Conservation (phyloP, 176 grass and related monocot genomes). For the Eragrostis curvula region DNA sequence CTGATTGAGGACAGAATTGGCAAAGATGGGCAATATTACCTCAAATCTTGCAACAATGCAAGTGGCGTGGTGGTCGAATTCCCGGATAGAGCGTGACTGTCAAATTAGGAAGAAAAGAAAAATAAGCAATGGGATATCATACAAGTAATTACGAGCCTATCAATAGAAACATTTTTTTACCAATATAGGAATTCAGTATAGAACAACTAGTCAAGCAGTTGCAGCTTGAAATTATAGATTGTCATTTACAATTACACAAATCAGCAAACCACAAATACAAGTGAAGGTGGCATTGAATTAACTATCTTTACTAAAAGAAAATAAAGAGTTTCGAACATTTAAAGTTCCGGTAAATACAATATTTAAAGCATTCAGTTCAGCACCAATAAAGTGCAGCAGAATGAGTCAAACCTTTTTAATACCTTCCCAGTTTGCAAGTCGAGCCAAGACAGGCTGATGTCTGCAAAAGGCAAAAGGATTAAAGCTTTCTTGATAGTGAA, state of each 20-base stretch:
- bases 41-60: slow-evolving; percentile 83
- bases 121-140: slow-evolving; percentile 24
- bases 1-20: slow-evolving; percentile 32
- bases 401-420: slow-evolving; percentile 75
- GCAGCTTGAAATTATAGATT: slow-evolving; percentile 9
- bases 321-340: not conserved
- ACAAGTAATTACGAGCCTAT: slow-evolving; percentile 21
- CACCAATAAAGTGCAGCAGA: slow-evolving; percentile 27
- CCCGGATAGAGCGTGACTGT: slow-evolving; percentile 85
- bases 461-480: slow-evolving; percentile 51
- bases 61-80: slow-evolving; percentile 94
- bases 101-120: slow-evolving; percentile 43
- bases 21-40: slow-evolving; percentile 51
- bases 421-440: slow-evolving; percentile 95
- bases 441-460: slow-evolving; percentile 77
- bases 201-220: slow-evolving; percentile 13
- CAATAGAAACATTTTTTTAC: not conserved
- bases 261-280: slow-evolving; percentile 30
- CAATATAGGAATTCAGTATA: slow-evolving; percentile 16
- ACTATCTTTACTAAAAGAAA: not conserved
- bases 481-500: slow-evolving; percentile 12
- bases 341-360: slow-evolving; percentile 8
- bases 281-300: not conserved
- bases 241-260: slow-evolving; percentile 9
- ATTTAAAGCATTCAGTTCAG: slow-evolving; percentile 21